Evolutionary conservation across 768 basidiomycete genomes (phyloP).

Genomic region (Collybia sordida): DNA sequence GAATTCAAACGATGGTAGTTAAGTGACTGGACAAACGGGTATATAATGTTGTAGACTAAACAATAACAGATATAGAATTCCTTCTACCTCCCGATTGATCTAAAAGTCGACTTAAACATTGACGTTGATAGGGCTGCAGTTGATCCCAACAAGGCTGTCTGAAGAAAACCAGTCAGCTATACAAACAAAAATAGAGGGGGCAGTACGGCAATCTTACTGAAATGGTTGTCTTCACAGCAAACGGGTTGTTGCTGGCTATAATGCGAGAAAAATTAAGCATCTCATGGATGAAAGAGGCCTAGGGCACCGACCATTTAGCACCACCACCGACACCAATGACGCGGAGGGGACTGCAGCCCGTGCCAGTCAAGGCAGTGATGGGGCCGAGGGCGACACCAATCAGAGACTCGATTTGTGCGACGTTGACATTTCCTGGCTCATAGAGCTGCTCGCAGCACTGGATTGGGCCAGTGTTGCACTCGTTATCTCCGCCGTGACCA

Average conservation of each 20-base stretch:
- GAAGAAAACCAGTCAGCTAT: neutral
- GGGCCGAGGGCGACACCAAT: slow-evolving; percentile 10
- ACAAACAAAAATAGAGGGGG: too few relatives aligned
- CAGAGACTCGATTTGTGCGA: slow-evolving; percentile 1
- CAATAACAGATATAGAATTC: too few relatives aligned
- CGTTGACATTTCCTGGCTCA: neutral
- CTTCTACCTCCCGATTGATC: too few relatives aligned
- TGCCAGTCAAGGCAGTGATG: slow-evolving; percentile 13
- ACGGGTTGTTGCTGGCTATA: slow-evolving; percentile 12
- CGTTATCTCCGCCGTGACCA: neutral
- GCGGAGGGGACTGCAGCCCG: slow-evolving; percentile 13
- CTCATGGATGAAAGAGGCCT: neutral
- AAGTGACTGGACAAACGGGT: too few relatives aligned
- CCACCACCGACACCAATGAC: slow-evolving; percentile 7
- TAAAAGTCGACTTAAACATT: too few relatives aligned
- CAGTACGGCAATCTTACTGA: slow-evolving; percentile 11
- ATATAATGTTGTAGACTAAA: too few relatives aligned
- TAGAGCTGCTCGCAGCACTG: slow-evolving; percentile 18
- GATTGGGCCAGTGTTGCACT: slow-evolving; percentile 17
- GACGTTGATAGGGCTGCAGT: too few relatives aligned
- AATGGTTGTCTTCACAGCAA: slow-evolving; percentile 20
- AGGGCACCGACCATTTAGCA: slow-evolving; percentile 12
- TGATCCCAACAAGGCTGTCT: too few relatives aligned
- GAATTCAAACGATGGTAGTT: too few relatives aligned
- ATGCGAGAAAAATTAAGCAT: neutral